Percentiles rank a stretch among this genome's conserved stretches.
Evolutionary conservation across 148 eudicot species (phyloP).

Genomic region (Rhododendron ferrugineum): DNA sequence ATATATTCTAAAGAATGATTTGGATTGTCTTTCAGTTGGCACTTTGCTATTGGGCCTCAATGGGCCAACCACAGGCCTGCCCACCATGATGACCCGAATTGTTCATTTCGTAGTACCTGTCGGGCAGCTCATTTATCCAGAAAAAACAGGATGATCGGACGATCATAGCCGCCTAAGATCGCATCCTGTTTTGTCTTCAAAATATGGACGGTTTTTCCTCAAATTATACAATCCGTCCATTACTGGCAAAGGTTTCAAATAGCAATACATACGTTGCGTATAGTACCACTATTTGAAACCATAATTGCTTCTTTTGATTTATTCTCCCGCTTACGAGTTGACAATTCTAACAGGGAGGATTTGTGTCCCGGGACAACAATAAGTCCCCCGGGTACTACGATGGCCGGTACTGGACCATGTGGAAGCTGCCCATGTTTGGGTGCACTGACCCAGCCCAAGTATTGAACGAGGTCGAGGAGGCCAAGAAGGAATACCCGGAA

Average conservation of each 20-base stretch:
- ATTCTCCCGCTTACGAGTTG: not conserved
- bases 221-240: not conserved
- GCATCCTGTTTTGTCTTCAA: not conserved
- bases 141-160: not conserved
- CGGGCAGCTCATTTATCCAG: not conserved
- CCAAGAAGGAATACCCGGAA: constrained; percentile 42
- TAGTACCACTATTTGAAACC: not conserved
- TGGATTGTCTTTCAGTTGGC: not conserved
- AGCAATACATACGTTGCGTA: not conserved
- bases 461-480: constrained; percentile 40
- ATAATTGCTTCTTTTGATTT: not conserved
- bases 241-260: not conserved
- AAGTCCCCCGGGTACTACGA: constrained; percentile 79
- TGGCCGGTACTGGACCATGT: constrained; percentile 87
- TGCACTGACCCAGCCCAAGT: constrained; percentile 60
- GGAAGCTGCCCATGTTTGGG: constrained; percentile 85
- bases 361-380: constrained; percentile 52
- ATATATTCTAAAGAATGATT: not conserved
- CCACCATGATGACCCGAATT: not conserved
- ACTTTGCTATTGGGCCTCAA: not conserved
- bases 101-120: not conserved
- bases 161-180: not conserved
- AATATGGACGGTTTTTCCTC: not conserved
- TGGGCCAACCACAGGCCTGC: not conserved
- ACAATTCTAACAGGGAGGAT: constrained; percentile 30